Conservation (phyloP, 148 eudicot species). For the Rhododendron mucronatum region DNA sequence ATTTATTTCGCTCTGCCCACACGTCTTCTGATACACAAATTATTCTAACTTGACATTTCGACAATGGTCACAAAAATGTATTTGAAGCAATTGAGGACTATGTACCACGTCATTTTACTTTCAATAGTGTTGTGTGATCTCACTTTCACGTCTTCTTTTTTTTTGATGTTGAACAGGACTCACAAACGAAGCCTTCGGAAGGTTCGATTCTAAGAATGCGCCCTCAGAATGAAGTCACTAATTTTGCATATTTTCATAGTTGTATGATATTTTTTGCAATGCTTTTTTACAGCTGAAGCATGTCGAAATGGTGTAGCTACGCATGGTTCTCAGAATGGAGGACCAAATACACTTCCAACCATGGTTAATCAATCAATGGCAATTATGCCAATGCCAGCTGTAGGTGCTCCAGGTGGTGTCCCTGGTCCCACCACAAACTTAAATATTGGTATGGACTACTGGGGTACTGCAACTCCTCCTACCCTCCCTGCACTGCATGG, state of each 20-base stretch:
- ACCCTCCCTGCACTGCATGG: constrained; percentile 62
- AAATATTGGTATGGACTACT: constrained; percentile 97
- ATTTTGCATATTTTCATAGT: neutral
- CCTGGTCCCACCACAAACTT: constrained; percentile 87
- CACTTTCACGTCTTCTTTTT: neutral
- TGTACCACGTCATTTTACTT: neutral
- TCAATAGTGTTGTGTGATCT: neutral
- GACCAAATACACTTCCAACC: constrained; percentile 44
- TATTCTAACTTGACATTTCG: neutral
- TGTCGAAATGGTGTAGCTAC: constrained; percentile 67
- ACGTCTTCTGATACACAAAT: neutral
- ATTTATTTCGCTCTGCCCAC: neutral
- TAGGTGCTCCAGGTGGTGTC: constrained; percentile 52
- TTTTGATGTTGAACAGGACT: constrained; percentile 47
- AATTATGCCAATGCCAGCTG: constrained; percentile 55
- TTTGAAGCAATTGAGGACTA: neutral
- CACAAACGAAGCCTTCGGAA: constrained; percentile 54
- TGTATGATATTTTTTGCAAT: constrained; percentile 3
- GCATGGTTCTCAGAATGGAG: constrained; percentile 69
- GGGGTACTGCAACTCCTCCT: constrained; percentile 65
- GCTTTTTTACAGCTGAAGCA: constrained; percentile 42
- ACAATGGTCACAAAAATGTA: neutral
- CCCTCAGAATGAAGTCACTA: constrained; percentile 12
- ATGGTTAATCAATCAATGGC: constrained; percentile 58
- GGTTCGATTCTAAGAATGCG: constrained; percentile 31